A percentile compares a stretch with the other conserved stretches of the same genome.
phyloP scores from a whole-genome alignment of 2,329 filamentous ascomycete species.

The Aspergillus amoenus region DNA sequence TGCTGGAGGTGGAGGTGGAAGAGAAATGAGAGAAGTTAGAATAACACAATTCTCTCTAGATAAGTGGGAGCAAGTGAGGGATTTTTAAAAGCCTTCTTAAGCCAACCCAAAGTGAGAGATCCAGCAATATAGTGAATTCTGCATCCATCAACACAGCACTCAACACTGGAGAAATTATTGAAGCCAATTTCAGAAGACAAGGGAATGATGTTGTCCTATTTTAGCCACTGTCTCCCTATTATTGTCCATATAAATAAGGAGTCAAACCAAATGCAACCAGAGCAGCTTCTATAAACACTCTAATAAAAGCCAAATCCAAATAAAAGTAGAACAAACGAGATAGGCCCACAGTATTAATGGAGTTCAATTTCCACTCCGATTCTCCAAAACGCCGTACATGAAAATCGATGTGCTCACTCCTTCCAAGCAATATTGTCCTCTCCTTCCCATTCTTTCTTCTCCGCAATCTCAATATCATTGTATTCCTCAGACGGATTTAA shows the following conservation, averaged over 20 bases:
- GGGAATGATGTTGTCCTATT: too few relatives aligned
- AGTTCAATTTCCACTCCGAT: background rate
- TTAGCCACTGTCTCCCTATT: too few relatives aligned
- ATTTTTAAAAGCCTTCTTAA: background rate
- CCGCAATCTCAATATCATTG: constrained; percentile 24
- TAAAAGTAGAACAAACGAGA: background rate
- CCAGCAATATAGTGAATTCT: background rate
- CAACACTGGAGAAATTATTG: too few relatives aligned
- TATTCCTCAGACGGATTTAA: constrained; percentile 6
- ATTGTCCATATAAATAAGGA: too few relatives aligned
- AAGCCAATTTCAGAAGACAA: too few relatives aligned
- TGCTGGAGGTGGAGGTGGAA: background rate
- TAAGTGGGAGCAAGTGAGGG: background rate
- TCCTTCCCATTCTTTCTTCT: constrained; percentile 7
- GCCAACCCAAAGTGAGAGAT: background rate
- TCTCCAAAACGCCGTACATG: background rate
- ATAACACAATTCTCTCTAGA: background rate
- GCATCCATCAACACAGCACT: background rate
- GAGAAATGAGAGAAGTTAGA: background rate
- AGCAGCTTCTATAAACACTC: background rate
- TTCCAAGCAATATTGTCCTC: background rate
- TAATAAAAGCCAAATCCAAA: background rate
- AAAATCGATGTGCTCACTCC: background rate
- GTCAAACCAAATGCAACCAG: background rate
- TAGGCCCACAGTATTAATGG: background rate